Evolutionary conservation across 73 alveolate species (phyloP).

Genomic region (Uronychia binucleata): DNA sequence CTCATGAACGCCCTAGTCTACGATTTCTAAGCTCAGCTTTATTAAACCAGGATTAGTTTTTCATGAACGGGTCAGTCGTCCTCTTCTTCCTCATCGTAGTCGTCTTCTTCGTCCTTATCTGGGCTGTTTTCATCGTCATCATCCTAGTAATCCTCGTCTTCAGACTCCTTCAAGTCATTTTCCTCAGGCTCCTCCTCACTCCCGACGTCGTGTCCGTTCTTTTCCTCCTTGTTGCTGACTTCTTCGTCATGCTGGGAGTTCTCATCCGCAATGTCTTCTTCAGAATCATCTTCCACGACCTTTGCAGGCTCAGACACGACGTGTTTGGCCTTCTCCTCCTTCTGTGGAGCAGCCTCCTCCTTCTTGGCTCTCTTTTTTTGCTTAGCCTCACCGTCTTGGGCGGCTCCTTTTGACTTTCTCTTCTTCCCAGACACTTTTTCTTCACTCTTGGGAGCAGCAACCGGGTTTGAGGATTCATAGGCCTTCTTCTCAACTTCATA

Average conservation of each 20-base stretch:
- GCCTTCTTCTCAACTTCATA: slow-evolving; percentile 56
- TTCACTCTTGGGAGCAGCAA: slow-evolving; percentile 11
- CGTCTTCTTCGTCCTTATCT: neutral
- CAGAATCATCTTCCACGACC: slow-evolving; percentile 14
- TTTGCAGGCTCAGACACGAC: neutral
- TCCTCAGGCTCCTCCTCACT: neutral
- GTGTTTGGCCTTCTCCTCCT: slow-evolving; percentile 5
- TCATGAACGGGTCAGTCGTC: neutral
- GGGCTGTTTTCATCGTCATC: neutral
- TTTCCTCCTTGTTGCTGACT: neutral
- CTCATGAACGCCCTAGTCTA: slow-evolving; percentile 7
- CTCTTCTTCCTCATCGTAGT: slow-evolving; percentile 8
- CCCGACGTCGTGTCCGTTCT: neutral
- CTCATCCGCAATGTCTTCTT: neutral
- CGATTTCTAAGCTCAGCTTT: neutral
- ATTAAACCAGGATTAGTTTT: neutral
- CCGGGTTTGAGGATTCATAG: slow-evolving; percentile 36
- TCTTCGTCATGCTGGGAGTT: neutral
- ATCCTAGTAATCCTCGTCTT: slow-evolving; percentile 10
- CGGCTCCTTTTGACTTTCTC: neutral
- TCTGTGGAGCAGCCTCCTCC: slow-evolving; percentile 11
- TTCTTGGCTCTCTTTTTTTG: neutral
- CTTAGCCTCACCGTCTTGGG: neutral
- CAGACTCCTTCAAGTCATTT: neutral
- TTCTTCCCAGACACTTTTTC: no score